Percentiles rank a stretch among this genome's conserved stretches.
phyloP scores from a whole-genome alignment of 768 basidiomycete genomes.

The Termitomyces sp. region DNA sequence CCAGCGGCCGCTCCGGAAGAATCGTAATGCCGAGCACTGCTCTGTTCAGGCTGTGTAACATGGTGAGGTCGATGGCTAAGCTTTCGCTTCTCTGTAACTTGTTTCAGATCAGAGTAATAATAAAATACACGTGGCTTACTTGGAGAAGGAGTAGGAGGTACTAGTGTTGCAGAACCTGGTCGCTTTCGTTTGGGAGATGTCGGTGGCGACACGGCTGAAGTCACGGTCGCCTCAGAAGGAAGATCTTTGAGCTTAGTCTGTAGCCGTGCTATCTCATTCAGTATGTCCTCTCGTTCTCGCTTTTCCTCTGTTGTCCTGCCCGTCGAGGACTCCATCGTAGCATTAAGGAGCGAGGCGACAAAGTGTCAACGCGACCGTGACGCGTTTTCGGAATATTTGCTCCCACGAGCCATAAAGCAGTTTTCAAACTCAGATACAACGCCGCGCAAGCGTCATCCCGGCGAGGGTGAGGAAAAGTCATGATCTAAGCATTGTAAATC shows the following conservation, averaged over 20 bases:
- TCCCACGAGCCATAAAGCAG: conserved; percentile 13
- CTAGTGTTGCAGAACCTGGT: conserved; percentile 38
- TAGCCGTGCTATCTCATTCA: conserved; percentile 52
- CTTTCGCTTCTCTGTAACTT: conserved; percentile 40
- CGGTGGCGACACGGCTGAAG: conserved; percentile 17
- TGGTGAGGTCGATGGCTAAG: conserved; percentile 25
- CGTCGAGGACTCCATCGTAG: conserved; percentile 55
- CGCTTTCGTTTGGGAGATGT: conserved; percentile 51
- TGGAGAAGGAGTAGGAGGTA: conserved; percentile 65
- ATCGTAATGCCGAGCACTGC: background rate
- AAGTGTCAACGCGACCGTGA: conserved; percentile 20
- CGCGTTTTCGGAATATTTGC: conserved; percentile 21
- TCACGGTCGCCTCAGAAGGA: conserved; percentile 22
- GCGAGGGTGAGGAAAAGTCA: conserved; percentile 14
- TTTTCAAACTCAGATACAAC: conserved; percentile 33
- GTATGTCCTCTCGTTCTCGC: conserved; percentile 47
- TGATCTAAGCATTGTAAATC: conserved; percentile 4
- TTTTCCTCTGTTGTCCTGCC: conserved; percentile 37
- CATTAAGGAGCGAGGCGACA: background rate
- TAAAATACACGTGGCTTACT: conserved; percentile 38
- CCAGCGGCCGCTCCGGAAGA: conserved; percentile 6
- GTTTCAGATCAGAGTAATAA: conserved; percentile 3
- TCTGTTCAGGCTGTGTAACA: conserved; percentile 1
- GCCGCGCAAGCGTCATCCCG: conserved; percentile 1
- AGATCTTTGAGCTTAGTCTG: conserved; percentile 51